phyloP scores from a whole-genome alignment of 2,329 filamentous ascomycete genomes.

The Penicillium hesseltinei region DNA sequence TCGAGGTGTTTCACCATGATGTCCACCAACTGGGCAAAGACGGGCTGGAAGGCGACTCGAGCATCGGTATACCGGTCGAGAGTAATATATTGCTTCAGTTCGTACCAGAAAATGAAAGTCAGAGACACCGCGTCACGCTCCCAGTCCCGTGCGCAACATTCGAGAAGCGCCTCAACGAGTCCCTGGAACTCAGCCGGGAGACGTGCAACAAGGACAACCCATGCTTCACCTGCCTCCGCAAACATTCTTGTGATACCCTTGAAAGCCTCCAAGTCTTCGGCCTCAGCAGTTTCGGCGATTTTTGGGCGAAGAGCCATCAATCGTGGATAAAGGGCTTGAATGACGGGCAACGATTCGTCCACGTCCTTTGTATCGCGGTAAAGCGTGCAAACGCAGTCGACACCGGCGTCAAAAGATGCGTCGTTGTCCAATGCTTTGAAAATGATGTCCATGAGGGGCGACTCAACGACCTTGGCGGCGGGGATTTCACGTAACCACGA shows the following conservation, averaged over 20 bases:
- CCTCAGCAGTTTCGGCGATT: conserved; percentile 70
- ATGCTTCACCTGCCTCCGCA: conserved; percentile 87
- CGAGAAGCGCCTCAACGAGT: conserved; percentile 86
- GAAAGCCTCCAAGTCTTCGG: conserved; percentile 81
- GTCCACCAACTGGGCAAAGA: conserved; percentile 88
- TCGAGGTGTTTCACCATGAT: conserved; percentile 88
- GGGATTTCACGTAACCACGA: conserved; percentile 96
- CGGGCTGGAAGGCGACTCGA: conserved; percentile 70
- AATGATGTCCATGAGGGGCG: conserved; percentile 77
- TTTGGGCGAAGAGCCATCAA: conserved; percentile 74
- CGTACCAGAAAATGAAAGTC: conserved; percentile 98
- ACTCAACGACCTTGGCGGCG: conserved; percentile 76
- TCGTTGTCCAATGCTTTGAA: conserved; percentile 75
- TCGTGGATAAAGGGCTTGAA: conserved; percentile 77
- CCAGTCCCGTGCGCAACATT: conserved; percentile 82
- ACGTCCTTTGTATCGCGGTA: conserved; percentile 91
- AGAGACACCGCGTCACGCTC: conserved; percentile 89
- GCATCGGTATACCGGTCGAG: conserved; percentile 85
- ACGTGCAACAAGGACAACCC: conserved; percentile 87
- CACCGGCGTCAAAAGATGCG: conserved; percentile 77
- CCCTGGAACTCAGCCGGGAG: conserved; percentile 77
- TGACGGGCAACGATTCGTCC: conserved; percentile 80
- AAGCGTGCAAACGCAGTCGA: conserved; percentile 89
- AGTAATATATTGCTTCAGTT: conserved; percentile 93
- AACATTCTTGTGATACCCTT: conserved; percentile 89